Percentiles rank a stretch among this genome's conserved stretches.
Evolutionary conservation across 495 filamentous ascomycete species (phyloP).

Genomic region (Glutinoglossum americanum): DNA sequence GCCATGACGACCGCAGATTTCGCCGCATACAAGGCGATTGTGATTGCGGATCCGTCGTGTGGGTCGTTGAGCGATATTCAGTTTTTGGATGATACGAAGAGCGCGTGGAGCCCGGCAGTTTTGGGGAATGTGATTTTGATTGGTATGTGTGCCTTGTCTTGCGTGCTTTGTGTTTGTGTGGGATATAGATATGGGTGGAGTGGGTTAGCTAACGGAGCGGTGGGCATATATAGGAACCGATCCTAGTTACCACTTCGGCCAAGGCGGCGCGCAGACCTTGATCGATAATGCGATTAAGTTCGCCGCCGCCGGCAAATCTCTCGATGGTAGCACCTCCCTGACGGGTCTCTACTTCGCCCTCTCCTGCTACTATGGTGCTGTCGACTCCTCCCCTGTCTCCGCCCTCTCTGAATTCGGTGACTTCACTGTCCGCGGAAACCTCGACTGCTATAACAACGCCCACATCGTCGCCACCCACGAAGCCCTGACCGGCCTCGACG

Average conservation of each 20-base stretch:
- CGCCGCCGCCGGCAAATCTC: constrained; percentile 13
- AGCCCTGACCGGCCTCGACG: constrained; percentile 20
- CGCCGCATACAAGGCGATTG: constrained; percentile 19
- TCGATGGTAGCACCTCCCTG: constrained; percentile 4
- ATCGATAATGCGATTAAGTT: constrained; percentile 22
- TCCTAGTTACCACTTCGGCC: constrained; percentile 14
- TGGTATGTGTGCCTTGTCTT: constrained; percentile 6
- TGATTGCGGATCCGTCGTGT: constrained; percentile 17
- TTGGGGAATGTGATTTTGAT: constrained; percentile 21
- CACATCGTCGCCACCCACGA: constrained; percentile 23
- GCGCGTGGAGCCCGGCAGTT: constrained; percentile 19
- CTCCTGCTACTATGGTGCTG: constrained; percentile 15
- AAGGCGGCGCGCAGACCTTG: constrained; percentile 13
- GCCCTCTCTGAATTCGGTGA: constrained; percentile 24
- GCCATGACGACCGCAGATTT: constrained; percentile 19
- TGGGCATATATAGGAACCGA: too few species aligned
- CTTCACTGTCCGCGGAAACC: constrained; percentile 21
- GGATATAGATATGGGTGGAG: too few species aligned
- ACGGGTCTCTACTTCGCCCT: constrained; percentile 23
- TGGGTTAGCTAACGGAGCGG: too few species aligned
- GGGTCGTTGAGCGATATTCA: constrained; percentile 5
- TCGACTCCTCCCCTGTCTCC: constrained; percentile 16
- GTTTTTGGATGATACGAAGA: constrained; percentile 13
- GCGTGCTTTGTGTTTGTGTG: neutral
- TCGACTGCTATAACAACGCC: constrained; percentile 23